Percentiles rank a stretch among this genome's conserved stretches.
These are phyloP conservation scores for Trametes cinnabarina DNA, from an alignment of 768 basidiomycete genomes.

Conservation along the genomic window DNA sequence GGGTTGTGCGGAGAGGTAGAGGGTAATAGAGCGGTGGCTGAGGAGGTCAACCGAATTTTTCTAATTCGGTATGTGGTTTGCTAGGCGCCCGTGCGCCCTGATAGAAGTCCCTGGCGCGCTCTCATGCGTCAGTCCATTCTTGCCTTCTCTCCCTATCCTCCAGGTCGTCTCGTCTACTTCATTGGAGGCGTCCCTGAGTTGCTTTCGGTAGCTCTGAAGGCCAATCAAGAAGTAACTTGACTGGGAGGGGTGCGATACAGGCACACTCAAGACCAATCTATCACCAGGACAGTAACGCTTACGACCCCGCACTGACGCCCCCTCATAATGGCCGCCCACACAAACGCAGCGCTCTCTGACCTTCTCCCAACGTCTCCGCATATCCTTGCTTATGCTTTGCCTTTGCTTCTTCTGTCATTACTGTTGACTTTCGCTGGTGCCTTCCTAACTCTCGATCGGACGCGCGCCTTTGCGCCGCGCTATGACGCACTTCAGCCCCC, in stretches of 20 bases:
- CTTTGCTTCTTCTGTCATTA: slow-evolving; percentile 58
- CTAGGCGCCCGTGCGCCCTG: too few species aligned
- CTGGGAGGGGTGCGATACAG: background rate
- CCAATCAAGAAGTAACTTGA: background rate
- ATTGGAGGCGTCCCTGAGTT: background rate
- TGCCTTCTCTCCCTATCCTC: too few species aligned
- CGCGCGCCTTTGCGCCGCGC: slow-evolving; percentile 54
- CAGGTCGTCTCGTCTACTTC: background rate
- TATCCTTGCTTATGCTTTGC: slow-evolving; percentile 55
- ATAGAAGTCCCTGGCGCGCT: too few species aligned
- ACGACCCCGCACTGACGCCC: slow-evolving; percentile 6
- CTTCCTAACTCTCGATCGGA: slow-evolving; percentile 69
- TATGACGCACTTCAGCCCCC: slow-evolving; percentile 33
- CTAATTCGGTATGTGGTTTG: too few species aligned
- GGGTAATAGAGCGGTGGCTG: background rate
- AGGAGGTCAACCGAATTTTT: background rate
- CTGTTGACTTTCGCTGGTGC: slow-evolving; percentile 64
- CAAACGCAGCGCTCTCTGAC: slow-evolving; percentile 21
- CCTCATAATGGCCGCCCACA: slow-evolving; percentile 12
- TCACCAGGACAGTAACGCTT: slow-evolving; percentile 9
- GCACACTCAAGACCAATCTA: background rate
- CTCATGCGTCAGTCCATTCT: too few species aligned
- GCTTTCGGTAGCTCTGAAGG: background rate
- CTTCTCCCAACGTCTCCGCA: slow-evolving; percentile 50
- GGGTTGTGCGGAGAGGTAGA: background rate